A percentile compares a stretch with the other conserved stretches of the same genome.
Conservation (phyloP, 2,329 filamentous ascomycete genomes). For the Delphinella strobiligena region DNA sequence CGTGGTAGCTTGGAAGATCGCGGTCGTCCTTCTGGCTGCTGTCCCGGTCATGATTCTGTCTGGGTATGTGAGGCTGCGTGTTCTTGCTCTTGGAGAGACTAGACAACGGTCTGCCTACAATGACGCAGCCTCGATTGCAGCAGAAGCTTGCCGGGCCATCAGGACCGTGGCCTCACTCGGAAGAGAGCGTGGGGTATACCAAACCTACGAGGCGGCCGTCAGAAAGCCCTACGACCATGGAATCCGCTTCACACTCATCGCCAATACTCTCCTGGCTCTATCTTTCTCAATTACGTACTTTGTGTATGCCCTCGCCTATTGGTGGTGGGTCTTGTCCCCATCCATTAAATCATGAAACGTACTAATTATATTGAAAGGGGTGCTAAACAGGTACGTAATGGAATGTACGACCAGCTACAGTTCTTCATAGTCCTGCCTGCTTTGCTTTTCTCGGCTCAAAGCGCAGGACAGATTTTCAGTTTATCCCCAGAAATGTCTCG, state of each 20-base stretch:
- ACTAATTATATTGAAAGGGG: slow-evolving; percentile 15
- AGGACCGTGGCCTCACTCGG: slow-evolving; percentile 43
- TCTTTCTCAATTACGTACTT: slow-evolving; percentile 35
- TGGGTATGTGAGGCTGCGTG: slow-evolving; percentile 34
- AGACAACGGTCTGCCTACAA: slow-evolving; percentile 54
- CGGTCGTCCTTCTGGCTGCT: slow-evolving; percentile 36
- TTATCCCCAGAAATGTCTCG: slow-evolving; percentile 33
- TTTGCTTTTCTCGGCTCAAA: slow-evolving; percentile 34
- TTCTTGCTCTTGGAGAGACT: slow-evolving; percentile 46
- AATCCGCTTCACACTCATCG: slow-evolving; percentile 26
- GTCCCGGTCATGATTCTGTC: slow-evolving; percentile 35
- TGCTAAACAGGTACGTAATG: slow-evolving; percentile 30
- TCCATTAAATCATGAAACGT: slow-evolving; percentile 1
- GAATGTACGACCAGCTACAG: slow-evolving; percentile 27
- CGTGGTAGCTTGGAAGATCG: slow-evolving; percentile 39
- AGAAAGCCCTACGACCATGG: slow-evolving; percentile 28
- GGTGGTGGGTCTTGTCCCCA: slow-evolving; percentile 23
- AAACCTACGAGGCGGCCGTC: slow-evolving; percentile 25
- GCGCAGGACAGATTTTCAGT: slow-evolving; percentile 34
- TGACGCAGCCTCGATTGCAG: slow-evolving; percentile 50
- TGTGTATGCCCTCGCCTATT: slow-evolving; percentile 37
- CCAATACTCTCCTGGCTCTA: slow-evolving; percentile 32
- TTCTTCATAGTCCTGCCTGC: slow-evolving; percentile 36
- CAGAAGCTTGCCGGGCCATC: slow-evolving; percentile 55
- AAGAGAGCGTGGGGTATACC: slow-evolving; percentile 27